Base-by-base conservation (phyloP, 78 protist genomes). In the Mantamonas sphyraenae region DNA sequence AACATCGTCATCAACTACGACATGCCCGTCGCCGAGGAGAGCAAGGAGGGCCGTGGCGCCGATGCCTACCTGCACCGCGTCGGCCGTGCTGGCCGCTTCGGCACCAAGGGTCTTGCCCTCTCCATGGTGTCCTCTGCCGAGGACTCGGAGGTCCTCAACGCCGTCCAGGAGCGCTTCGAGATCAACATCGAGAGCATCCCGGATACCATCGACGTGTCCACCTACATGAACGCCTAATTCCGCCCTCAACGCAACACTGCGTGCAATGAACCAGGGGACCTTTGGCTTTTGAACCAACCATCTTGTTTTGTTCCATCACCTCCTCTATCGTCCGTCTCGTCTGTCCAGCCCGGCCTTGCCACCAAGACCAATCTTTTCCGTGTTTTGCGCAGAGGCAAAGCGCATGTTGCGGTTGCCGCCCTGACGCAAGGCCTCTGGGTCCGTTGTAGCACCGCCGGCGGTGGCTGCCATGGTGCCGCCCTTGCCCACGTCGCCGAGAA, bases 71-170 rank as follows among this genome's bases (percentile, higher is more conserved):
- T 95, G 35, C 99, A 97, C 82, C 71, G 98, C 61, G 96, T 97
- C 8, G 98, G 98, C 33, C 88, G 99, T 51, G 95, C 99, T 19
- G 99, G 99, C 26, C 89, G 99, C 24, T 98, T 97, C 42, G 99
- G 98, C 57, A 98, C 99, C 74, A 93, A 93, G 73, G 99, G 99
- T 43, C 84, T 97, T 3, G 98, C 99, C 43, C 88, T 98, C 71
- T 91, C 97, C 26, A 96, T 97, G 59, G 73, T 92, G 38, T 55
- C 97, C 3, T 8, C 90, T 8, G 50, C 33, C 7, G 96, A 67
- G 30, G 98, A 93, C 40, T 34, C 45, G 22, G 71, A 22, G 24
- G 33, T 92, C 4, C 77, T 96, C 43, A 64, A 74, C 62, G 40
- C 76, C 45, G 92, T 97, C 28, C 99, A 97, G 79, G 38, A 57